These are phyloP conservation scores for Pichia manshurica DNA, from an alignment of 805 yeast species.

Conservation along the genomic window DNA sequence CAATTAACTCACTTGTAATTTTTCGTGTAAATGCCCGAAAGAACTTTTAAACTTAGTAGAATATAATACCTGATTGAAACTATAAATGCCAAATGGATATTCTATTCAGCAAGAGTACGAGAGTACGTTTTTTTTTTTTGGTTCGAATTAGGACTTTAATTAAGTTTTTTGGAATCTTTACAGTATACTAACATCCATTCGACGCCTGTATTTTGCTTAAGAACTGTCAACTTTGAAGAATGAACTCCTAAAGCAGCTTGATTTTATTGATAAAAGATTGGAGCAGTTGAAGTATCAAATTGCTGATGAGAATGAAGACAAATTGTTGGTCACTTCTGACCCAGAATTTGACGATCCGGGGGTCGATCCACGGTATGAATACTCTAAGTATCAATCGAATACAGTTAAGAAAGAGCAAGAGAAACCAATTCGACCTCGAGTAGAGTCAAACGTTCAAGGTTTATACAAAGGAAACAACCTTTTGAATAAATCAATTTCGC, in stretches of 20 bases:
- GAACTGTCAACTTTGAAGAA: neutral
- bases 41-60: no score
- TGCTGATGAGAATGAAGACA: conserved; percentile 2
- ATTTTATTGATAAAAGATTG: neutral
- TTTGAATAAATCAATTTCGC: neutral
- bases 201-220: neutral
- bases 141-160: no score
- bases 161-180: no score
- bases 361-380: conserved; percentile 8
- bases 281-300: neutral
- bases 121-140: neutral
- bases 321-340: conserved; percentile 7
- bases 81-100: no score
- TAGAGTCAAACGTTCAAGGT: neutral
- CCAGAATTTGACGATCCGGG: conserved; percentile 9
- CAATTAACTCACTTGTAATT: no score
- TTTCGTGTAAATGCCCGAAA: no score
- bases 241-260: neutral
- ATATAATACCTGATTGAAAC: no score
- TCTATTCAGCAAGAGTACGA: neutral
- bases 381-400: neutral
- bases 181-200: conserved; percentile 1
- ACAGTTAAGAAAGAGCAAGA: neutral
- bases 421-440: neutral
- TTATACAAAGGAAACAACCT: conserved; percentile 4